phyloP scores from a whole-genome alignment of 2,329 filamentous ascomycete genomes.

The Pyrenochaeta sp. region DNA sequence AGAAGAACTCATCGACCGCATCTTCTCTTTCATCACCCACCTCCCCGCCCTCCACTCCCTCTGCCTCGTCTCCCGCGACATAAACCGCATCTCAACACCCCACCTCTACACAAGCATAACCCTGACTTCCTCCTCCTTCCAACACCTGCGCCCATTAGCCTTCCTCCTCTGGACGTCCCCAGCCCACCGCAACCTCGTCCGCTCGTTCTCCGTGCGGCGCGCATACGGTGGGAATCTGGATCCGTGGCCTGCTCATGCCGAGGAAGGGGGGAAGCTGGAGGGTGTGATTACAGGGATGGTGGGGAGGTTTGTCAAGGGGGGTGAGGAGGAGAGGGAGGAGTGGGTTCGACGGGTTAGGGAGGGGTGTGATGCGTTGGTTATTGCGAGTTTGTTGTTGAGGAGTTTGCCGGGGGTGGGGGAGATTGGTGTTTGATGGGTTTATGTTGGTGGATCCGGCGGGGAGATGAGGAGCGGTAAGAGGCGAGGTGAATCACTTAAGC shows the following conservation, averaged over 20 bases:
- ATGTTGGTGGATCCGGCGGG: slow-evolving; percentile 21
- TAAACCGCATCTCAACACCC: slow-evolving; percentile 23
- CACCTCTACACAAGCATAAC: slow-evolving; percentile 21
- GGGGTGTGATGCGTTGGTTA: slow-evolving; percentile 18
- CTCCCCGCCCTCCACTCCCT: slow-evolving; percentile 10
- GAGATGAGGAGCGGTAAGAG: background rate
- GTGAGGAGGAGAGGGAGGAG: slow-evolving; percentile 5
- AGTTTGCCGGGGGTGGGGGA: slow-evolving; percentile 14
- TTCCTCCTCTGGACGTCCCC: slow-evolving; percentile 20
- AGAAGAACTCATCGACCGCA: slow-evolving; percentile 24
- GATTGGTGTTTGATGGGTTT: slow-evolving; percentile 29
- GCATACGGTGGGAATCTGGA: slow-evolving; percentile 24
- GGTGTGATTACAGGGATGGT: slow-evolving; percentile 8
- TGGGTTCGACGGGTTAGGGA: slow-evolving; percentile 17
- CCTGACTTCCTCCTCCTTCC: slow-evolving; percentile 14
- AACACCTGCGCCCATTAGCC: slow-evolving; percentile 18
- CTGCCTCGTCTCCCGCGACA: slow-evolving; percentile 14
- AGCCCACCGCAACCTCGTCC: slow-evolving; percentile 11
- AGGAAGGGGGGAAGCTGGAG: slow-evolving; percentile 3
- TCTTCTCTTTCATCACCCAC: slow-evolving; percentile 3
- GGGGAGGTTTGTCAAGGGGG: slow-evolving; percentile 5
- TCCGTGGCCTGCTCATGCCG: slow-evolving; percentile 14
- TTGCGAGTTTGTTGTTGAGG: slow-evolving; percentile 23
- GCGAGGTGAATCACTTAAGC: background rate
- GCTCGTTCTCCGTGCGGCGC: slow-evolving; percentile 13